phyloP scores from a whole-genome alignment of 495 filamentous ascomycete genomes.

The Trichoderma reesei region DNA sequence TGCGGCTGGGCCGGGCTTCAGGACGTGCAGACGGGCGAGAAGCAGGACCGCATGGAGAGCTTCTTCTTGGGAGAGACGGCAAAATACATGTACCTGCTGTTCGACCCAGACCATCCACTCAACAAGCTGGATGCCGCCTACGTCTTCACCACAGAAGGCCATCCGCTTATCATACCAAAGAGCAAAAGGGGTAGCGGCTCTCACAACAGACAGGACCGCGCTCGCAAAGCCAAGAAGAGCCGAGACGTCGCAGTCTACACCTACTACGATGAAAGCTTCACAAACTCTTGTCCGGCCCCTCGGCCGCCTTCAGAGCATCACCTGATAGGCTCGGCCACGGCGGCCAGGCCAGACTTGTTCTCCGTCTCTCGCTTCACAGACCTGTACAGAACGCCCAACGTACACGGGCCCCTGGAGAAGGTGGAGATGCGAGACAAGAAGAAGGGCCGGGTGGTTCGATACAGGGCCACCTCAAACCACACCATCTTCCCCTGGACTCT shows the following conservation, averaged over 20 bases:
- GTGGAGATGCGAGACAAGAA: conserved; percentile 14
- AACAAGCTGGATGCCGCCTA: conserved; percentile 78
- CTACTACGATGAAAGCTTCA: conserved; percentile 28
- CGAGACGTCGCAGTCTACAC: conserved; percentile 18
- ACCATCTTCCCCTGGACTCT: conserved; percentile 92
- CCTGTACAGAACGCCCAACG: conserved; percentile 62
- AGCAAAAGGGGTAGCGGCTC: not conserved
- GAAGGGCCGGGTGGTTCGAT: conserved; percentile 27
- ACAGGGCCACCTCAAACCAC: conserved; percentile 53
- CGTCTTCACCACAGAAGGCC: conserved; percentile 93
- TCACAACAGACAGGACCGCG: not conserved
- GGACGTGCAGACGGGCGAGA: conserved; percentile 80
- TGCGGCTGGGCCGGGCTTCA: conserved; percentile 96
- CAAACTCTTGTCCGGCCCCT: conserved; percentile 52
- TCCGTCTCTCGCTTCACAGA: conserved; percentile 82
- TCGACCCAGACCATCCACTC: conserved; percentile 74
- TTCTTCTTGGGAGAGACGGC: conserved; percentile 95
- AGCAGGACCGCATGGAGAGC: conserved; percentile 95
- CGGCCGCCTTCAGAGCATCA: conserved; percentile 37
- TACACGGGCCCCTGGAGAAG: conserved; percentile 30
- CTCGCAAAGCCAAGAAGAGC: conserved; percentile 11
- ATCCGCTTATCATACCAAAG: conserved; percentile 78
- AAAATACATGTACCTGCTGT: conserved; percentile 89
- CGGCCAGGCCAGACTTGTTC: conserved; percentile 78
- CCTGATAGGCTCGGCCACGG: conserved; percentile 67